Evolutionary conservation across 352 stramenopile genomes (phyloP).

Genomic region (Pythium grandisporangium): DNA sequence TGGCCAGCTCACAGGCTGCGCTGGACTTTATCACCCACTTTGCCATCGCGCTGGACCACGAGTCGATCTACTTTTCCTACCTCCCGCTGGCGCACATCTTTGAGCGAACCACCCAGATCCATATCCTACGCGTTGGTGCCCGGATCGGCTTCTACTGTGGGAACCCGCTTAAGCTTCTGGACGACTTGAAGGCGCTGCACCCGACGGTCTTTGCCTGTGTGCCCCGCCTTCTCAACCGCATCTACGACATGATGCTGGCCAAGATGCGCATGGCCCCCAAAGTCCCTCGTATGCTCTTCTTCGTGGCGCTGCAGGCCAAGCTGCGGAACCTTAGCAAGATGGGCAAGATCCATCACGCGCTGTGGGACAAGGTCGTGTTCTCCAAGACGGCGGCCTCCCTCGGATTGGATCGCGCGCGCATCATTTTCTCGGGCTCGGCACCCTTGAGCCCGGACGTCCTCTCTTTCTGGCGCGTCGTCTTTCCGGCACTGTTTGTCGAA

Average conservation of each 20-base stretch:
- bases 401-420: constrained; percentile 67
- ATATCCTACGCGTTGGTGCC: constrained; percentile 61
- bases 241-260: constrained; percentile 91
- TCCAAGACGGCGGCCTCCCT: constrained; percentile 88
- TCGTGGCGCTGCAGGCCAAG: constrained; percentile 56
- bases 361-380: constrained; percentile 96
- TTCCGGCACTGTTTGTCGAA: constrained; percentile 84
- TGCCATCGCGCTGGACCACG: constrained; percentile 14
- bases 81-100: constrained; percentile 96
- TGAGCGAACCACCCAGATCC: constrained; percentile 66
- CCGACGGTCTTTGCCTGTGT: constrained; percentile 91
- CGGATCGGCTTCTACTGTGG: constrained; percentile 92
- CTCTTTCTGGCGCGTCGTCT: constrained; percentile 90
- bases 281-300: constrained; percentile 76
- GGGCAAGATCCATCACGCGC: constrained; percentile 31
- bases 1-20: constrained; percentile 18
- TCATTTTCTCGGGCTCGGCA: constrained; percentile 94
- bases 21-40: constrained; percentile 30
- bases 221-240: constrained; percentile 94
- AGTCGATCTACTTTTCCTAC: constrained; percentile 93
- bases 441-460: constrained; percentile 90
- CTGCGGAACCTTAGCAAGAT: constrained; percentile 49
- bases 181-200: constrained; percentile 86
- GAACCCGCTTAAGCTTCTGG: constrained; percentile 83
- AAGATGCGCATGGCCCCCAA: constrained; percentile 58